phyloP scores from a whole-genome alignment of 805 yeast species.

The Kuraishia hungarica region DNA sequence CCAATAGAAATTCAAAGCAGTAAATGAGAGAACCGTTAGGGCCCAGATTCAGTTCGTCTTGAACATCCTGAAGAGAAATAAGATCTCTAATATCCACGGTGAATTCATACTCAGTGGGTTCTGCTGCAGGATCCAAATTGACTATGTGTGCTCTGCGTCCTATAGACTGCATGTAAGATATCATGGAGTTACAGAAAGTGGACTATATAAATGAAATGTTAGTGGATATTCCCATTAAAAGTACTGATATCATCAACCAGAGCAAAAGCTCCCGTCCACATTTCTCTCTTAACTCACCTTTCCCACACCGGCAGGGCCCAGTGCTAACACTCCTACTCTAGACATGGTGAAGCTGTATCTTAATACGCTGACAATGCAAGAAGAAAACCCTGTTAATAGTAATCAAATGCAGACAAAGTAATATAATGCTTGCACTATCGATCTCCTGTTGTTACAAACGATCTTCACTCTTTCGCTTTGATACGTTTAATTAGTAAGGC shows the following conservation, averaged over 20 bases:
- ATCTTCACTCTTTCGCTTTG: neutral
- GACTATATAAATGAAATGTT: constrained; percentile 25
- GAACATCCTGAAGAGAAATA: constrained; percentile 85
- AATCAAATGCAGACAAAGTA: no score
- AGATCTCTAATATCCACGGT: constrained; percentile 88
- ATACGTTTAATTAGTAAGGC: neutral
- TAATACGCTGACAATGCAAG: neutral
- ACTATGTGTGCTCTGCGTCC: constrained; percentile 95
- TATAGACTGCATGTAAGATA: constrained; percentile 78
- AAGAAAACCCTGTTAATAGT: no score
- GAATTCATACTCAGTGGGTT: constrained; percentile 84
- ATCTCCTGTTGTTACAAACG: no score
- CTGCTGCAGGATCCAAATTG: constrained; percentile 96
- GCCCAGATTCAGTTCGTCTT: constrained; percentile 89
- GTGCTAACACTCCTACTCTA: constrained; percentile 84
- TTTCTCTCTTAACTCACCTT: constrained; percentile 28
- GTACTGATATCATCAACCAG: no score
- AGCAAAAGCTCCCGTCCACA: no score
- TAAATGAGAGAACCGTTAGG: constrained; percentile 93
- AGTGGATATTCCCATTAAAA: neutral
- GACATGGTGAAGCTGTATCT: constrained; percentile 48
- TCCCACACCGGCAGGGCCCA: constrained; percentile 99
- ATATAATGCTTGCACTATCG: no score
- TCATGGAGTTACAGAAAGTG: constrained; percentile 84
- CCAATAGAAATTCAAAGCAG: constrained; percentile 85